phyloP scores from a whole-genome alignment of 1,139 yeast genomes.

The Blastobotrys elegans region DNA sequence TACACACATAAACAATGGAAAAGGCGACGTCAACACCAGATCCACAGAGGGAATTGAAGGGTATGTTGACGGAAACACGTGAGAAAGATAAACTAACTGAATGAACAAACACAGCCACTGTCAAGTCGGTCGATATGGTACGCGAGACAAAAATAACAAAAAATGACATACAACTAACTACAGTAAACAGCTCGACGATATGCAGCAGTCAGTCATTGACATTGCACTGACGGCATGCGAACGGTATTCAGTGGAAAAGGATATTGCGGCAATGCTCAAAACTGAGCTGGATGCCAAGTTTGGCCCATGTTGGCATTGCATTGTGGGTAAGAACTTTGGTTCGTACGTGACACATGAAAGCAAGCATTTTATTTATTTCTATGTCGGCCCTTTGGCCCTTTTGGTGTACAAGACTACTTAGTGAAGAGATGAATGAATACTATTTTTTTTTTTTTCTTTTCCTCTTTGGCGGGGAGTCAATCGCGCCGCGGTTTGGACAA shows the following conservation, averaged over 20 bases:
- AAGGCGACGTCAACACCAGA: slow-evolving; percentile 8
- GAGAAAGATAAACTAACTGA: neutral
- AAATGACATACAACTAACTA: neutral
- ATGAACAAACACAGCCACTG: slow-evolving; percentile 10
- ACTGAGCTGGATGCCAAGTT: slow-evolving; percentile 61
- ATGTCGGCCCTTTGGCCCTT: slow-evolving; percentile 75
- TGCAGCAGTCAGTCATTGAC: slow-evolving; percentile 23
- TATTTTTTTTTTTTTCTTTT: too few relatives aligned
- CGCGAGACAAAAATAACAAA: slow-evolving; percentile 15
- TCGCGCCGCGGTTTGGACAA: too few relatives aligned
- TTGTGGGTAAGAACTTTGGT: slow-evolving; percentile 91
- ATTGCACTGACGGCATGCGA: slow-evolving; percentile 52
- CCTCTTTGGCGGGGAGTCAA: too few relatives aligned
- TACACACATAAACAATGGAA: slow-evolving; percentile 2
- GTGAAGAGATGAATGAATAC: too few relatives aligned
- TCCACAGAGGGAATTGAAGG: slow-evolving; percentile 2
- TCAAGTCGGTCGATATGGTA: slow-evolving; percentile 44
- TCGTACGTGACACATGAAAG: slow-evolving; percentile 82
- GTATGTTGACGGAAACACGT: too few relatives aligned
- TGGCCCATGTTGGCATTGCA: slow-evolving; percentile 92
- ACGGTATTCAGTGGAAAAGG: slow-evolving; percentile 51
- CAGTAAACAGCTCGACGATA: slow-evolving; percentile 19
- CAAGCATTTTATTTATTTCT: slow-evolving; percentile 79
- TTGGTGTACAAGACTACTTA: slow-evolving; percentile 70
- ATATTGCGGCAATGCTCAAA: slow-evolving; percentile 76